These are phyloP conservation scores for Mycena sp. DNA, from an alignment of 1,284 basidiomycete genomes.

Conservation along the genomic window DNA sequence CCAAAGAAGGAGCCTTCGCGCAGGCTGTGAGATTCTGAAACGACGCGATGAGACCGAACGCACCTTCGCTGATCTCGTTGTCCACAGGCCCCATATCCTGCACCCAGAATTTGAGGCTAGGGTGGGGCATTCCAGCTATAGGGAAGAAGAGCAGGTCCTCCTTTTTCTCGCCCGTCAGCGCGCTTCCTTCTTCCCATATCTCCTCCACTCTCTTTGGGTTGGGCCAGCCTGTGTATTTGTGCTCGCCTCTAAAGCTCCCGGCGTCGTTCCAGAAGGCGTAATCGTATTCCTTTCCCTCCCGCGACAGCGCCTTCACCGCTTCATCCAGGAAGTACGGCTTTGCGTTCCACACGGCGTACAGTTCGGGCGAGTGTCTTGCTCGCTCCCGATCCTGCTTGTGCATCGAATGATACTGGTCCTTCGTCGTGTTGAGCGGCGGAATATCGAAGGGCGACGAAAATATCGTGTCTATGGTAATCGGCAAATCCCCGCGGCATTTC, in stretches of 20 bases:
- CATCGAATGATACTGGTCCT: slow-evolving; percentile 51
- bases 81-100: slow-evolving; percentile 58
- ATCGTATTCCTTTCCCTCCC: slow-evolving; percentile 45
- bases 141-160: slow-evolving; percentile 59
- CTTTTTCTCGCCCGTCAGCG: slow-evolving; percentile 35
- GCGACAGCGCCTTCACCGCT: slow-evolving; percentile 41
- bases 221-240: slow-evolving; percentile 56
- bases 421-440: slow-evolving; percentile 49
- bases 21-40: neutral
- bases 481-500: slow-evolving; percentile 40
- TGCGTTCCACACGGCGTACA: slow-evolving; percentile 63
- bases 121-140: slow-evolving; percentile 44
- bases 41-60: slow-evolving; percentile 21
- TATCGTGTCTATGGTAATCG: slow-evolving; percentile 55
- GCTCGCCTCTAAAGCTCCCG: slow-evolving; percentile 54
- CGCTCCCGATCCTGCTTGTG: slow-evolving; percentile 54
- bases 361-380: slow-evolving; percentile 51
- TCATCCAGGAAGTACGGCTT: slow-evolving; percentile 60
- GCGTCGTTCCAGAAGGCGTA: slow-evolving; percentile 66
- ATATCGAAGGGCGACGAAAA: slow-evolving; percentile 56
- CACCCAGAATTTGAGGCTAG: slow-evolving; percentile 47
- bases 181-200: slow-evolving; percentile 48
- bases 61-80: slow-evolving; percentile 59
- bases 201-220: slow-evolving; percentile 49
- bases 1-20: slow-evolving; percentile 64